These are phyloP conservation scores for Leccinum rimulosum DNA, from an alignment of 768 basidiomycete genomes.

Conservation along the genomic window DNA sequence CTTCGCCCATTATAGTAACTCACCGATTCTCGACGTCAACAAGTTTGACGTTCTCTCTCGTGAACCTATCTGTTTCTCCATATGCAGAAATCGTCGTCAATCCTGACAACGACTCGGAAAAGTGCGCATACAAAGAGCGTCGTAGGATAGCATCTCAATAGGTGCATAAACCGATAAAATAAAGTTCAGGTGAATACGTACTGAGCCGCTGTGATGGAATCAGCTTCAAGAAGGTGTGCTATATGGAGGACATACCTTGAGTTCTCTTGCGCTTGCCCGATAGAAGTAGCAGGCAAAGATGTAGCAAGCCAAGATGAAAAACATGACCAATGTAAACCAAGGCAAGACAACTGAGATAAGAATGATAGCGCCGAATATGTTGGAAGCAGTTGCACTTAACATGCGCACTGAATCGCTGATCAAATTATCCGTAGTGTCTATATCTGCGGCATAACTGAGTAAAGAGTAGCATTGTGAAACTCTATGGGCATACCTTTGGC, in stretches of 20 bases:
- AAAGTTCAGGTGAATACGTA: slow-evolving; percentile 19
- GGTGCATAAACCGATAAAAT: background rate
- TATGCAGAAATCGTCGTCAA: slow-evolving; percentile 88
- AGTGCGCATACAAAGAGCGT: slow-evolving; percentile 86
- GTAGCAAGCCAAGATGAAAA: slow-evolving; percentile 60
- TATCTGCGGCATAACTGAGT: slow-evolving; percentile 39
- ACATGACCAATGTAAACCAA: slow-evolving; percentile 80
- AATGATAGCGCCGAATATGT: slow-evolving; percentile 74
- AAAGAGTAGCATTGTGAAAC: background rate
- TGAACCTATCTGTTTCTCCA: slow-evolving; percentile 74
- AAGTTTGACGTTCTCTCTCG: slow-evolving; percentile 66
- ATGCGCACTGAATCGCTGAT: slow-evolving; percentile 76
- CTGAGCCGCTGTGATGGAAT: slow-evolving; percentile 48
- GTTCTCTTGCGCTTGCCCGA: slow-evolving; percentile 79
- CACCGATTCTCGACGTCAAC: slow-evolving; percentile 83
- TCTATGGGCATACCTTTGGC: slow-evolving; percentile 54
- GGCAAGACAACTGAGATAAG: slow-evolving; percentile 75
- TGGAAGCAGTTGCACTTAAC: slow-evolving; percentile 59
- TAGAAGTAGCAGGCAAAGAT: slow-evolving; percentile 77
- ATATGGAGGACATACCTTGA: slow-evolving; percentile 54
- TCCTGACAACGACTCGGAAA: slow-evolving; percentile 87
- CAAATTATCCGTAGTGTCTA: slow-evolving; percentile 77
- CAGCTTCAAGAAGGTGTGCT: background rate
- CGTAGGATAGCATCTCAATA: slow-evolving; percentile 75
- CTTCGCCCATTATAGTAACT: slow-evolving; percentile 9